phyloP scores from a whole-genome alignment of 1,284 basidiomycete genomes.

The Binderoboletus segoi region DNA sequence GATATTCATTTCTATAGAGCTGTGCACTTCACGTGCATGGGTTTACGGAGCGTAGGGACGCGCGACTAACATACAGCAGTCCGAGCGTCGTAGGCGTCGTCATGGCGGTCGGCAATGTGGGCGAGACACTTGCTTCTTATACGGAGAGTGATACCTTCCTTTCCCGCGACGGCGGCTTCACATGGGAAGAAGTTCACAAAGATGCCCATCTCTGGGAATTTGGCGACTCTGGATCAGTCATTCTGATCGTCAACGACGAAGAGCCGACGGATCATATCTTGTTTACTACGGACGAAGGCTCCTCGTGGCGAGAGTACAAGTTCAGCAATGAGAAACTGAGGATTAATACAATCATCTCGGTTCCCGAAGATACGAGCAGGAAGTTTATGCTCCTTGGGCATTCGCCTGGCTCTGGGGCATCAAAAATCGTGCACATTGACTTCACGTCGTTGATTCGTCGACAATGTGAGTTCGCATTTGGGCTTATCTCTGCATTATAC shows the following conservation, averaged over 20 bases:
- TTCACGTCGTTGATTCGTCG: constrained; percentile 77
- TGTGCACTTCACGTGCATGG: constrained; percentile 94
- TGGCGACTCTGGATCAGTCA: constrained; percentile 93
- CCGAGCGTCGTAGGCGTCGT: constrained; percentile 92
- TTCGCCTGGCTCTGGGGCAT: constrained; percentile 49
- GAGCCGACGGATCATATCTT: constrained; percentile 87
- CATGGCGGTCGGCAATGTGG: constrained; percentile 98
- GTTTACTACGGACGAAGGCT: constrained; percentile 89
- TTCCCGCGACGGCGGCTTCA: constrained; percentile 94
- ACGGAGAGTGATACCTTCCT: constrained; percentile 94
- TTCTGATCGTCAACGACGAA: constrained; percentile 95
- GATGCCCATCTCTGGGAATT: constrained; percentile 98
- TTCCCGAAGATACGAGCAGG: constrained; percentile 88
- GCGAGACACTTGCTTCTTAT: constrained; percentile 81
- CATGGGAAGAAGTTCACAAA: constrained; percentile 98
- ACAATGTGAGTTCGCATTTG: constrained; percentile 60
- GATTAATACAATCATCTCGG: constrained; percentile 81
- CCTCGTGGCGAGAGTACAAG: constrained; percentile 85
- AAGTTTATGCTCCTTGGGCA: constrained; percentile 87
- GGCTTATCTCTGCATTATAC: not conserved
- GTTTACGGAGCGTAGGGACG: constrained; percentile 91
- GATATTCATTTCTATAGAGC: constrained; percentile 46
- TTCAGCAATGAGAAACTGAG: constrained; percentile 79
- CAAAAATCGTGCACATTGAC: constrained; percentile 86
- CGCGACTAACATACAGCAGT: constrained; percentile 89